Evolutionary conservation across 2,329 filamentous ascomycete genomes (phyloP).

Genomic region (Aspergillus luchuensis): DNA sequence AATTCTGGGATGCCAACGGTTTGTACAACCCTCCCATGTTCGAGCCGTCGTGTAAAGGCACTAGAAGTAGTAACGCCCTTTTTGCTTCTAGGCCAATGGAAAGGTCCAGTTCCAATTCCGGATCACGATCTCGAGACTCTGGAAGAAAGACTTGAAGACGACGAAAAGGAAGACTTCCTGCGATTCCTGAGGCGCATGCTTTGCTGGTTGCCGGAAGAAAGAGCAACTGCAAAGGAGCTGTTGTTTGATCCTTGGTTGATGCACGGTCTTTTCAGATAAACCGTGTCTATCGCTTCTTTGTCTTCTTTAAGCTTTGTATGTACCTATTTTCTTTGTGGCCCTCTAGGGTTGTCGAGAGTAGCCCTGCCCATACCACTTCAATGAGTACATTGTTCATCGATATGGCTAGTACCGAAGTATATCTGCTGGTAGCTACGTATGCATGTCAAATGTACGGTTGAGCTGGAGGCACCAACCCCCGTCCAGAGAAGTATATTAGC

Average conservation of each 20-base stretch:
- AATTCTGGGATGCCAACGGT: conserved; percentile 16
- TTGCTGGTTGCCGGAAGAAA: conserved; percentile 16
- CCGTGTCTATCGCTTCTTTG: too few relatives aligned
- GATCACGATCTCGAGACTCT: conserved; percentile 14
- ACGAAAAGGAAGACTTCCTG: conserved; percentile 19
- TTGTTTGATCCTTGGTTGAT: conserved; percentile 21
- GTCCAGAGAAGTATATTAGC: too few relatives aligned
- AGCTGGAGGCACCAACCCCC: too few relatives aligned
- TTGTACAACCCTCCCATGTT: background rate
- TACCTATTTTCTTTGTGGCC: too few relatives aligned
- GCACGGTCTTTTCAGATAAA: conserved; percentile 10
- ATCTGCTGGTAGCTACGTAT: too few relatives aligned
- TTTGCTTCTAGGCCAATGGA: conserved; percentile 15
- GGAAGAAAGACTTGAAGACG: conserved; percentile 15
- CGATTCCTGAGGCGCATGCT: conserved; percentile 17
- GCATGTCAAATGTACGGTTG: too few relatives aligned
- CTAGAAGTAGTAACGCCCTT: background rate
- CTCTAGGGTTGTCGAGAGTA: too few relatives aligned
- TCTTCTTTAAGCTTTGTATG: too few relatives aligned
- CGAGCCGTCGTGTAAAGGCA: background rate
- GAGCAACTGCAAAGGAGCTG: conserved; percentile 20
- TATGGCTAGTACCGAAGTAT: too few relatives aligned
- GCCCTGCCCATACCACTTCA: too few relatives aligned
- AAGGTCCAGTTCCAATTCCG: conserved; percentile 11
- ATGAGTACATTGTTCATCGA: too few relatives aligned